A percentile compares a stretch with the other conserved stretches of the same genome.
Conservation (phyloP, 345 rosid species). For the Eucalyptus decipiens region DNA sequence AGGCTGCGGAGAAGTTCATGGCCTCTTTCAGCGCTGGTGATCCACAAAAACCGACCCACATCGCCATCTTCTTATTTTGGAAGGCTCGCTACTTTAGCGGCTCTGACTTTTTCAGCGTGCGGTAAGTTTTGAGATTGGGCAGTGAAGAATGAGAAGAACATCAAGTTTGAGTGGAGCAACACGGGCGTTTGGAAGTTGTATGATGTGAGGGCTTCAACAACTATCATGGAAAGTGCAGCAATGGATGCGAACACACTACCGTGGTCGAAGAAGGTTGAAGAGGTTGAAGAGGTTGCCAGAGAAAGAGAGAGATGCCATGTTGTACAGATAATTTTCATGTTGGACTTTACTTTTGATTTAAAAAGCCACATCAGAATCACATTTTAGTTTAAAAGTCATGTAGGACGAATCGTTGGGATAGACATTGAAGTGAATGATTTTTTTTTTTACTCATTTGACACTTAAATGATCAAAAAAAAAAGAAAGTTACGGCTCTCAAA, state of each 20-base stretch:
- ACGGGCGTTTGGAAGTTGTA: background rate
- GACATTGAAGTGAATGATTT: background rate
- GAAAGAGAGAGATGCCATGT: background rate
- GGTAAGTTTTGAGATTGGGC: background rate
- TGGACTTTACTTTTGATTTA: background rate
- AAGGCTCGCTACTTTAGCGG: conserved; percentile 45
- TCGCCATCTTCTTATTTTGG: conserved; percentile 67
- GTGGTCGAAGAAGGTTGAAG: background rate
- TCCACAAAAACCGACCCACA: conserved; percentile 44
- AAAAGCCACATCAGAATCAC: background rate
- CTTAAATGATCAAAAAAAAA: fast-evolving
- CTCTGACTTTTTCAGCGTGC: background rate
- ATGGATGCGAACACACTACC: conserved; percentile 10
- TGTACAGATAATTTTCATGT: background rate
- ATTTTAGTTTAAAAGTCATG: background rate
- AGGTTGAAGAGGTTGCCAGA: too few relatives aligned
- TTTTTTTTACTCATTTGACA: too few relatives aligned
- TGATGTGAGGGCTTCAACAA: background rate
- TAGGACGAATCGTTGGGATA: fast-evolving
- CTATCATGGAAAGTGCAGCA: conserved; percentile 12
- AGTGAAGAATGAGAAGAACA: background rate
- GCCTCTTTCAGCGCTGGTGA: background rate
- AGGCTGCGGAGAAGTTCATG: background rate
- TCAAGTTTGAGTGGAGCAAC: background rate
- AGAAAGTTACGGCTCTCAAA: fast-evolving